Conservation (phyloP, 768 basidiomycete species). For the Suillus discolor region DNA sequence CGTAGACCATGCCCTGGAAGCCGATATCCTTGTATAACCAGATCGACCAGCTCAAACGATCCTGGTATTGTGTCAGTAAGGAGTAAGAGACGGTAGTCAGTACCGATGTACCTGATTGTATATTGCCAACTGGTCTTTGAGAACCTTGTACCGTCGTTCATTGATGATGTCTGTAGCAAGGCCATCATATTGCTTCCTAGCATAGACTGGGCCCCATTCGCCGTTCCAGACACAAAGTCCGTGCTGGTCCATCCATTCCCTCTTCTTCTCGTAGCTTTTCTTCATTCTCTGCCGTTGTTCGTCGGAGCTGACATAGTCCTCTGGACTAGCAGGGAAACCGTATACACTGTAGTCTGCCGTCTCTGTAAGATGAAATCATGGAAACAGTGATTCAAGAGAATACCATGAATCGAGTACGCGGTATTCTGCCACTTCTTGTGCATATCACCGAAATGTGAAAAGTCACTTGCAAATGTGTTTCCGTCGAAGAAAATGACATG, state of each 20-base stretch:
- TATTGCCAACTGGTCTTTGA: slow-evolving; percentile 73
- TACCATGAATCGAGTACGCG: slow-evolving; percentile 77
- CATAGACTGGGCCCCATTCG: slow-evolving; percentile 85
- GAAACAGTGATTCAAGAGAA: slow-evolving; percentile 8
- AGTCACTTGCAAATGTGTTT: slow-evolving; percentile 82
- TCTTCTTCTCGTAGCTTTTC: slow-evolving; percentile 70
- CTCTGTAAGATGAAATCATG: not conserved
- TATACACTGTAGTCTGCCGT: slow-evolving; percentile 40
- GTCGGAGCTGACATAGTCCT: slow-evolving; percentile 53
- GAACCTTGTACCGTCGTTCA: slow-evolving; percentile 59
- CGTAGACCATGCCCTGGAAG: slow-evolving; percentile 85
- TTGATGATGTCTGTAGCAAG: slow-evolving; percentile 67
- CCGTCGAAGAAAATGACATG: slow-evolving; percentile 83
- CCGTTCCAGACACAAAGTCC: slow-evolving; percentile 77
- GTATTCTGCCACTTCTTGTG: slow-evolving; percentile 68
- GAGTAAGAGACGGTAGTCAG: not conserved
- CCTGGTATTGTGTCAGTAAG: slow-evolving; percentile 35
- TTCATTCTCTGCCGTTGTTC: slow-evolving; percentile 54
- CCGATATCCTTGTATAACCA: slow-evolving; percentile 89
- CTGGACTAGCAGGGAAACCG: slow-evolving; percentile 67
- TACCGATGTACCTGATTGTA: slow-evolving; percentile 54
- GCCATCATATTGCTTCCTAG: slow-evolving; percentile 60
- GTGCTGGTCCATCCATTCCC: slow-evolving; percentile 73
- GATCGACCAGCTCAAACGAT: slow-evolving; percentile 77
- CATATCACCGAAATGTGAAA: slow-evolving; percentile 68